Percentiles rank a stretch among this genome's conserved stretches.
Conservation (phyloP, 495 filamentous ascomycete genomes). For the Tuber umbilicatum region DNA sequence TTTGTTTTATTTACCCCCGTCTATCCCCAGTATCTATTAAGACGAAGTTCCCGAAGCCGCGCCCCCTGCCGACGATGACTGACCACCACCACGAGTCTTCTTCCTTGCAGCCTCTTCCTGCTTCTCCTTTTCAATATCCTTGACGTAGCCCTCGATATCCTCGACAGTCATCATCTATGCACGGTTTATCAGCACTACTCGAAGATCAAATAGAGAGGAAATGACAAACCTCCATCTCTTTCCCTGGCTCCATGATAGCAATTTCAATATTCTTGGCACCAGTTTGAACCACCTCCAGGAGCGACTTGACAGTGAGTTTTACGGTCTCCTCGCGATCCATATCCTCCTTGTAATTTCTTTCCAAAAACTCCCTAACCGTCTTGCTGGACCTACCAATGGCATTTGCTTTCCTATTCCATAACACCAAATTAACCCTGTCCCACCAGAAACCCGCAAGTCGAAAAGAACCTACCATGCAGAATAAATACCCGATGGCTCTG, state of each 20-base stretch:
- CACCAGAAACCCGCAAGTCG: not conserved
- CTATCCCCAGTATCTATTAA: conserved; percentile 14
- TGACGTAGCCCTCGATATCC: conserved; percentile 92
- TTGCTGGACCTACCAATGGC: conserved; percentile 97
- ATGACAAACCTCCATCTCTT: conserved; percentile 58
- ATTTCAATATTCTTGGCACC: conserved; percentile 99
- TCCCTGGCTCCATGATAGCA: conserved; percentile 94
- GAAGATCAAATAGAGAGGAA: not conserved
- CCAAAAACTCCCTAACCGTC: conserved; percentile 95
- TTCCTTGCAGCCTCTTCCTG: conserved; percentile 96
- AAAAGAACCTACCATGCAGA: conserved; percentile 72
- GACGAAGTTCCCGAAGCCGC: conserved; percentile 14
- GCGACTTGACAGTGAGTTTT: conserved; percentile 91
- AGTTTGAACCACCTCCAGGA: conserved; percentile 96
- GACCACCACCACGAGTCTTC: conserved; percentile 57
- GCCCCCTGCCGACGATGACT: conserved; percentile 16
- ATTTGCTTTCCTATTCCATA: conserved; percentile 83
- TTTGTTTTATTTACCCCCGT: not conserved
- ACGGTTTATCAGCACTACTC: not conserved
- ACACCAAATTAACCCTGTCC: not conserved
- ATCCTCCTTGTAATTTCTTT: conserved; percentile 93
- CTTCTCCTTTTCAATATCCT: conserved; percentile 98
- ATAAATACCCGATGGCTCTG: conserved; percentile 96
- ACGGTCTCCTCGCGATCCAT: conserved; percentile 97
- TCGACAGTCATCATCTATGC: conserved; percentile 76